Evolutionary conservation across 2,329 filamentous ascomycete genomes (phyloP).

Genomic region (Xylariaceae sp.): DNA sequence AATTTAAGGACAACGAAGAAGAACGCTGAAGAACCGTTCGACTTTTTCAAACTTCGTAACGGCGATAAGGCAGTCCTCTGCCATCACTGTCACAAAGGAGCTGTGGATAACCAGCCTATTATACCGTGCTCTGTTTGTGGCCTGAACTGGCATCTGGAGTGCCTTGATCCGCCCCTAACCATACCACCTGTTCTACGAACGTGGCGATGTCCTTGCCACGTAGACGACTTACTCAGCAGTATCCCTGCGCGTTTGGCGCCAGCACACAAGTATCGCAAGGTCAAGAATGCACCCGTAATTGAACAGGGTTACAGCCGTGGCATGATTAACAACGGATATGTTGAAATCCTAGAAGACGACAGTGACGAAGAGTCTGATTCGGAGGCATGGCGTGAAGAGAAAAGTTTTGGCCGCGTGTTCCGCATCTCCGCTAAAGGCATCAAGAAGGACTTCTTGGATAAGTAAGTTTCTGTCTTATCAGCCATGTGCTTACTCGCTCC

Average conservation of each 20-base stretch:
- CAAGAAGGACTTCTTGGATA: slow-evolving; percentile 67
- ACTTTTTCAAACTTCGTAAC: slow-evolving; percentile 67
- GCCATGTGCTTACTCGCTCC: not conserved
- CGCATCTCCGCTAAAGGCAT: slow-evolving; percentile 62
- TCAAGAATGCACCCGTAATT: slow-evolving; percentile 52
- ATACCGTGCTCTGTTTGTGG: slow-evolving; percentile 79
- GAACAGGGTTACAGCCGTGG: slow-evolving; percentile 58
- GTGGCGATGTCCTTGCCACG: slow-evolving; percentile 87
- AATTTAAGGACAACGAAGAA: slow-evolving; percentile 43
- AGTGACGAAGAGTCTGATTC: slow-evolving; percentile 53
- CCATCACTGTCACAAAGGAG: slow-evolving; percentile 66
- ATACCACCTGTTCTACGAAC: slow-evolving; percentile 71
- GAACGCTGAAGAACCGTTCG: slow-evolving; percentile 58
- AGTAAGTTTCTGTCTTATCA: slow-evolving; percentile 43
- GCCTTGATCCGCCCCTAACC: slow-evolving; percentile 77
- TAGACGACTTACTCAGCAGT: slow-evolving; percentile 66
- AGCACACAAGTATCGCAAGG: slow-evolving; percentile 58
- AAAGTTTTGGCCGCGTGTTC: slow-evolving; percentile 61
- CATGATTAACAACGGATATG: slow-evolving; percentile 64
- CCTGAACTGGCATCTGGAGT: slow-evolving; percentile 88
- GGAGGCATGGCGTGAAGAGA: slow-evolving; percentile 53
- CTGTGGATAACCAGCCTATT: slow-evolving; percentile 63
- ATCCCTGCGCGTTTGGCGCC: slow-evolving; percentile 54
- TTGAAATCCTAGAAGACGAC: slow-evolving; percentile 63
- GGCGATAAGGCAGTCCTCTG: slow-evolving; percentile 73